Conservation (phyloP, 2,329 filamentous ascomycete species). For the Trichoderma afroharzianum region DNA sequence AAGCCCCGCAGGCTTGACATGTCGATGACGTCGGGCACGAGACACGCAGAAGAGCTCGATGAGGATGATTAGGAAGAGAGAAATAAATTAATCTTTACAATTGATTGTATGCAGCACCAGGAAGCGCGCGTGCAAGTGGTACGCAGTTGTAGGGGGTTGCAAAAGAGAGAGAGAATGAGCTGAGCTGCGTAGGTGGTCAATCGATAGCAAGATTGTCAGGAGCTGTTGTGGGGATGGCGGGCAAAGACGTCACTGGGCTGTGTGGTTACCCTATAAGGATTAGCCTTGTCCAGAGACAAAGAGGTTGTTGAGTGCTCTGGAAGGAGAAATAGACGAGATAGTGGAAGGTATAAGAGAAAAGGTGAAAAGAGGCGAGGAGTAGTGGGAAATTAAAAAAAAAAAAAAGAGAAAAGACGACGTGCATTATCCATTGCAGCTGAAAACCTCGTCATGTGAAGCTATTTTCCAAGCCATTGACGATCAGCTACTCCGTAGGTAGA, state of each 20-base stretch:
- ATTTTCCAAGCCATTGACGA: background rate
- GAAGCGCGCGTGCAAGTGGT: background rate
- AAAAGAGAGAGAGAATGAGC: background rate
- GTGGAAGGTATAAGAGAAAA: background rate
- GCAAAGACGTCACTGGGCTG: constrained; percentile 15
- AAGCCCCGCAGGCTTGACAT: constrained; percentile 36
- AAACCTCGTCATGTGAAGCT: background rate
- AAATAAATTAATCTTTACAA: background rate
- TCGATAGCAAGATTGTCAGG: constrained; percentile 16
- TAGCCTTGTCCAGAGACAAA: background rate
- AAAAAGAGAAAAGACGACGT: background rate
- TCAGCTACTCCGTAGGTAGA: background rate
- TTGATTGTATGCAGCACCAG: background rate
- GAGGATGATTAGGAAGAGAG: background rate
- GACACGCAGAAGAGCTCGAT: background rate
- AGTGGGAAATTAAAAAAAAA: background rate
- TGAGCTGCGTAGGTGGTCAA: background rate
- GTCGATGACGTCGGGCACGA: constrained; percentile 12
- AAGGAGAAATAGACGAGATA: background rate
- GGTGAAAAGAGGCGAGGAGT: background rate
- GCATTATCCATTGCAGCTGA: background rate
- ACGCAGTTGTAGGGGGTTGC: background rate
- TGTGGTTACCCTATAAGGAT: background rate
- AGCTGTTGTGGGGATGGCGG: constrained; percentile 15
- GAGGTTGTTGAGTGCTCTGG: background rate